Conservation (phyloP, 768 basidiomycete genomes). For the Zangia roseola region DNA sequence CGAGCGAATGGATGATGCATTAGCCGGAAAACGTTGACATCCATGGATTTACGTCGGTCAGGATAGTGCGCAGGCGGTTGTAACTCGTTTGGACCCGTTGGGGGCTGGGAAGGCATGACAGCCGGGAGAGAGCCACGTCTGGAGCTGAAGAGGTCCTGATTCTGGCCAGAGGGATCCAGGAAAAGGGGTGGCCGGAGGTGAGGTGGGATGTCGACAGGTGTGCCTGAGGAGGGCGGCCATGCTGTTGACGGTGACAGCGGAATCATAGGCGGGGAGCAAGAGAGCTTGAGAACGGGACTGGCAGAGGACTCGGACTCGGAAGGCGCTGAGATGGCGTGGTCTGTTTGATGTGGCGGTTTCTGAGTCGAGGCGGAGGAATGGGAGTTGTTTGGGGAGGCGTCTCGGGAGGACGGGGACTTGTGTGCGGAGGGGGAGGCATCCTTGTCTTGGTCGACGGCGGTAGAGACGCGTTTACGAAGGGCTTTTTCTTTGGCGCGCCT, state of each 20-base stretch:
- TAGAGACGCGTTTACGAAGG: slow-evolving; percentile 49
- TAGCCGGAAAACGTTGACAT: slow-evolving; percentile 47
- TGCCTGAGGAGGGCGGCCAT: slow-evolving; percentile 39
- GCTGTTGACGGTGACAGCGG: slow-evolving; percentile 4
- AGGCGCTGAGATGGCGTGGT: slow-evolving; percentile 11
- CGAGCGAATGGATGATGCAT: slow-evolving; percentile 44
- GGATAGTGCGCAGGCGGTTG: slow-evolving; percentile 34
- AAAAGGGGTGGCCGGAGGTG: slow-evolving; percentile 23
- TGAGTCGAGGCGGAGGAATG: slow-evolving; percentile 39
- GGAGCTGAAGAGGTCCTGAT: slow-evolving; percentile 34
- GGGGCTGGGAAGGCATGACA: slow-evolving; percentile 30
- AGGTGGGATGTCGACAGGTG: slow-evolving; percentile 19
- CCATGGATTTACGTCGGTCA: slow-evolving; percentile 40
- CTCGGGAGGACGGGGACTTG: slow-evolving; percentile 15
- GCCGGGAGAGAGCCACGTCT: slow-evolving; percentile 59
- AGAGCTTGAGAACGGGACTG: slow-evolving; percentile 22
- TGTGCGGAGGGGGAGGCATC: slow-evolving; percentile 3
- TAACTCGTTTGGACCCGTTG: slow-evolving; percentile 29
- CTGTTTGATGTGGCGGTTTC: slow-evolving; percentile 33
- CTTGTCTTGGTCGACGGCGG: slow-evolving; percentile 19
- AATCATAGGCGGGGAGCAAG: slow-evolving; percentile 19
- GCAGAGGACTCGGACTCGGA: slow-evolving; percentile 5
- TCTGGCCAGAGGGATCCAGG: slow-evolving; percentile 21
- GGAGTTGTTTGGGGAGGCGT: slow-evolving; percentile 30
- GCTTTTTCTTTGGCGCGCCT: slow-evolving; percentile 87